Base-by-base conservation (phyloP, 352 stramenopile genomes). In the Pythium scleroteichum region DNA sequence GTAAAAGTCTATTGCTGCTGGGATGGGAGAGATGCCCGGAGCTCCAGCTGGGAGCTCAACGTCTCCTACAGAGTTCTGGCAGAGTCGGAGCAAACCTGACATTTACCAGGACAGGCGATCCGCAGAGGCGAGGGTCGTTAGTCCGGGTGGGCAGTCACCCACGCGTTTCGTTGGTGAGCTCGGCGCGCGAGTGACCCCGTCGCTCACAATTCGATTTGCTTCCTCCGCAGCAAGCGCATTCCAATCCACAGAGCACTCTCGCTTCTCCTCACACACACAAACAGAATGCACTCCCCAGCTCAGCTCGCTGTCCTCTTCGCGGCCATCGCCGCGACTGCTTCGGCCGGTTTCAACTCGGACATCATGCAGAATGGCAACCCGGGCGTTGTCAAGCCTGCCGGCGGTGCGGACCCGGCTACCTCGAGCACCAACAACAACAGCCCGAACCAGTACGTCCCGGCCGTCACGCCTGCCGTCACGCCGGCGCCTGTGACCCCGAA, bases 201-300 rank as follows among this genome's bases (percentile, higher is more conserved):
- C 4, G 27, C 53, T 59, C 64, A 75, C 60, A 70, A 69, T 72
- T 44, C 54, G 42, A 70, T 72, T 75, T 72, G 48, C 68, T 48
- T 57, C 49, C 68, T 61, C 44, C 33, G 23, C 63, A 65, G 56
- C 64, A 72, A 39, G 23, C 27, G 27, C n/a, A 9, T 23, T 19
- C 47, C 26, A 26, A 32, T 4, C 22, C 29, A 35, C 29, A 35
- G 29, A 35, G 10, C 5, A 60, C 16, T 40, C 9, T 63, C 12
- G 65, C 35, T n/a, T 12, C 23, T 52, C 13, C 26, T 17, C 14
- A 32, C 53, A 49, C 46, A 49, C 58, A 62, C 49, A 20, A 23
- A 48, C 35, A 62, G 35, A 51, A 66, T 66, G 59, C 29, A 17
- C 44, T 60, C 59, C 20, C 59, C 59, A 39, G 59, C 59, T 46